These are phyloP conservation scores for Rhynchospora pubera DNA, from an alignment of 176 grass and related monocot genomes.

Conservation along the genomic window DNA sequence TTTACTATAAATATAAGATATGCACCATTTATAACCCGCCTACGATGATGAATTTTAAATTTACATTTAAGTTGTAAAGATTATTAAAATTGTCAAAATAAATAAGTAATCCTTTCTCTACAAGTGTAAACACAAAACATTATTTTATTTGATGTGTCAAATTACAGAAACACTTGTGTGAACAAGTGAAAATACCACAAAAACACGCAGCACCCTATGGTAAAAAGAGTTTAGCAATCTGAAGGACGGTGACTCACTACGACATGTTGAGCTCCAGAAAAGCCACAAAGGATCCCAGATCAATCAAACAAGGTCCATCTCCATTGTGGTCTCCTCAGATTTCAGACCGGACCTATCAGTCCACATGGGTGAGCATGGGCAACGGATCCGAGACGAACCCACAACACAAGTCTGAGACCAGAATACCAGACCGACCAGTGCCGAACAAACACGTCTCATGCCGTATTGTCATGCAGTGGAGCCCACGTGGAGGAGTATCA, in stretches of 20 bases:
- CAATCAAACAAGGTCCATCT: neutral
- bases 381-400: conserved; percentile 2
- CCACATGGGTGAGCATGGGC: conserved; percentile 15
- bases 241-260: neutral
- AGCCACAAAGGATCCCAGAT: neutral
- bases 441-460: neutral
- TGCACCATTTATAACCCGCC: too few species aligned
- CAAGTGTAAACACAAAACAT: too few species aligned
- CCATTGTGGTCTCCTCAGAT: neutral
- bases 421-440: neutral
- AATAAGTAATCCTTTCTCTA: too few species aligned
- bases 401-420: neutral
- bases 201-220: too few species aligned
- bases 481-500: neutral
- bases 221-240: too few species aligned
- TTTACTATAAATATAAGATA: too few species aligned
- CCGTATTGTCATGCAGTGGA: neutral
- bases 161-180: too few species aligned
- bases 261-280: neutral
- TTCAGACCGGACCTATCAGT: neutral
- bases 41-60: too few species aligned
- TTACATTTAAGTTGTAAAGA: too few species aligned
- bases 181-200: too few species aligned
- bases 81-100: too few species aligned
- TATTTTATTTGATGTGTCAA: too few species aligned